Conservation (phyloP, 208 protist genomes). For the Plasmodiophora brassicae region DNA sequence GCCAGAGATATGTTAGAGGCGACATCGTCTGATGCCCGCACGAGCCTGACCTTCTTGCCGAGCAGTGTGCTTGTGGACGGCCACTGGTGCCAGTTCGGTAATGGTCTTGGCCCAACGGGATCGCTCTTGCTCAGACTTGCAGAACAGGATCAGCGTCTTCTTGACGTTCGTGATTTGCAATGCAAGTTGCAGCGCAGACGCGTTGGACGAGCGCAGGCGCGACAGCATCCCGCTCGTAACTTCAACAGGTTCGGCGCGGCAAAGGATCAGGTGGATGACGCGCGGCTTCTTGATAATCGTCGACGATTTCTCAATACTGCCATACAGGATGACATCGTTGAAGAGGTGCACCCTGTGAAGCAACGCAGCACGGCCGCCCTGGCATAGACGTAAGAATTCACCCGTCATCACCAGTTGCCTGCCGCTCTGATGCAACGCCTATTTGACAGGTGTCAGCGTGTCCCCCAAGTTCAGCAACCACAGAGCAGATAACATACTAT, state of each 20-base stretch:
- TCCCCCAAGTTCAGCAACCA: no score
- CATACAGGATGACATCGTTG: conserved; percentile 32
- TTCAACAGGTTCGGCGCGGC: neutral
- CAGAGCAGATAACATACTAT: no score
- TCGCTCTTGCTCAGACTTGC: neutral
- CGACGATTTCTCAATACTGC: neutral
- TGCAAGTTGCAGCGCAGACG: neutral
- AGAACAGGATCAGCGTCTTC: neutral
- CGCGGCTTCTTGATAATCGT: neutral
- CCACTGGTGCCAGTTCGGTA: neutral
- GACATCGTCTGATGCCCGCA: neutral
- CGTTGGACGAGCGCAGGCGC: neutral
- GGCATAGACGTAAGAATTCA: neutral
- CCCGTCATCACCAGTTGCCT: neutral
- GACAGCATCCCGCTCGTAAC: neutral
- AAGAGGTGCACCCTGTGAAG: neutral
- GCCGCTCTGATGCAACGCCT: no score
- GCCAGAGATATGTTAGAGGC: neutral
- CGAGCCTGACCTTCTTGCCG: neutral
- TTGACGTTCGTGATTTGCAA: neutral
- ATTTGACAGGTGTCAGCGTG: no score
- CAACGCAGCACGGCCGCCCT: neutral
- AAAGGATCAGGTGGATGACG: neutral
- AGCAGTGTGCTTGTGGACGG: neutral
- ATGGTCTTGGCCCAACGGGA: neutral